Conservation (phyloP, 306 rosid species). For the Vicia villosa region DNA sequence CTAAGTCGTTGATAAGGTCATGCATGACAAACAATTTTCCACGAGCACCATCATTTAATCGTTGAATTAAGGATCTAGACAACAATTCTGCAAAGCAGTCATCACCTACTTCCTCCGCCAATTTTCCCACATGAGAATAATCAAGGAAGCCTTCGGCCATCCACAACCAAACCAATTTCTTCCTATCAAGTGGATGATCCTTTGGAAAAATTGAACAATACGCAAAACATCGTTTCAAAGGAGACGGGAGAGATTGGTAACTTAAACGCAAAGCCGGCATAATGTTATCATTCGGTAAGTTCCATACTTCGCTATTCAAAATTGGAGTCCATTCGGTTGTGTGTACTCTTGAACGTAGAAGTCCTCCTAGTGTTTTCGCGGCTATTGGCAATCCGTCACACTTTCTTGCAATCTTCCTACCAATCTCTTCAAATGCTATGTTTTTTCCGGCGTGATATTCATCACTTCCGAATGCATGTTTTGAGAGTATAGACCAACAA, state of each 20-base stretch:
- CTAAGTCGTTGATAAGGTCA: slow-evolving; percentile 31
- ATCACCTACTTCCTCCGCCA: slow-evolving; percentile 27
- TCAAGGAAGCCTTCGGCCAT: slow-evolving; percentile 45
- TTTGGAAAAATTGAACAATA: neutral
- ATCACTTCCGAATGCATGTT: neutral
- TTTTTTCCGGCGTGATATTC: neutral
- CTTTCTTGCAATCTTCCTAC: slow-evolving; percentile 29
- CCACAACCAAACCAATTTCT: slow-evolving; percentile 31
- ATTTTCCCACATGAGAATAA: neutral
- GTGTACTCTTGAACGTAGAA: neutral
- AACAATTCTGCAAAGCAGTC: slow-evolving; percentile 33
- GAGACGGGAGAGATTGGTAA: neutral
- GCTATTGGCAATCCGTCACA: neutral
- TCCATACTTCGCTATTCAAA: slow-evolving; percentile 30
- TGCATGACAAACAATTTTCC: slow-evolving; percentile 21
- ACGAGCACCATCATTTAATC: neutral
- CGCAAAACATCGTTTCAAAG: slow-evolving; percentile 15
- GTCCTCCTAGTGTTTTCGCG: neutral
- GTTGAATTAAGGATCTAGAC: neutral
- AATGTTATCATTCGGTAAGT: neutral
- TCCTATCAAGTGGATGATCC: neutral
- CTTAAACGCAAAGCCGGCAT: neutral
- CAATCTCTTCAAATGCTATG: slow-evolving; percentile 3
- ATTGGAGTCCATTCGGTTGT: neutral
- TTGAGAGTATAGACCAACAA: slow-evolving; percentile 38